Conservation (phyloP, 2,329 filamentous ascomycete species). For the Cladosporium austrohemisphaericum region DNA sequence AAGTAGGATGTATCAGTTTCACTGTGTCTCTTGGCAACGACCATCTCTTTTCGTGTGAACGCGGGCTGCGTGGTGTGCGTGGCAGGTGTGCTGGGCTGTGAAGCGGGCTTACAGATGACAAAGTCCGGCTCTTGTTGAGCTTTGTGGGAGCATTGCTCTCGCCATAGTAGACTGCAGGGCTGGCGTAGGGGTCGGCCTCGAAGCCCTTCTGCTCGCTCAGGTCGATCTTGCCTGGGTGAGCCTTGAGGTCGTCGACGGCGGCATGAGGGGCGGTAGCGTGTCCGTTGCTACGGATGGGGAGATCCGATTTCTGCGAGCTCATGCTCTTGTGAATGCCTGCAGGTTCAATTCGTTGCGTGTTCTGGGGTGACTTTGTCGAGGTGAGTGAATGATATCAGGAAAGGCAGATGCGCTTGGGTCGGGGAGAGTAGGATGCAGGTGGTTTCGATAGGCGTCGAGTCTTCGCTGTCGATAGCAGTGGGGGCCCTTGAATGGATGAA, state of each 20-base stretch:
- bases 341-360: slow-evolving; percentile 3
- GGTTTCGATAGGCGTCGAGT: slow-evolving; percentile 4
- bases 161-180: slow-evolving; percentile 59
- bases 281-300: slow-evolving; percentile 21
- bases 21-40: background rate
- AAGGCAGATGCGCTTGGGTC: background rate
- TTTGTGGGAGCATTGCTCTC: slow-evolving; percentile 47
- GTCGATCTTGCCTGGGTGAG: slow-evolving; percentile 16
- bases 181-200: slow-evolving; percentile 54
- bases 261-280: slow-evolving; percentile 6
- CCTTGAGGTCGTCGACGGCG: slow-evolving; percentile 13
- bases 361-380: background rate
- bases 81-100: background rate
- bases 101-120: slow-evolving; percentile 50
- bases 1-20: background rate
- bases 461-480: background rate
- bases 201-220: slow-evolving; percentile 17
- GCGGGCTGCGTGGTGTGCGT: slow-evolving; percentile 15
- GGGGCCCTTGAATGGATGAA: too few species aligned
- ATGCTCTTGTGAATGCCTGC: slow-evolving; percentile 26
- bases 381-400: slow-evolving; percentile 3
- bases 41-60: slow-evolving; percentile 7
- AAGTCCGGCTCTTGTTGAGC: slow-evolving; percentile 48
- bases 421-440: background rate
- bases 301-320: slow-evolving; percentile 33